Percentiles rank a stretch among this genome's conserved stretches.
Conservation (phyloP, 176 grass and related monocot genomes). For the Eremochloa ophiuroides region DNA sequence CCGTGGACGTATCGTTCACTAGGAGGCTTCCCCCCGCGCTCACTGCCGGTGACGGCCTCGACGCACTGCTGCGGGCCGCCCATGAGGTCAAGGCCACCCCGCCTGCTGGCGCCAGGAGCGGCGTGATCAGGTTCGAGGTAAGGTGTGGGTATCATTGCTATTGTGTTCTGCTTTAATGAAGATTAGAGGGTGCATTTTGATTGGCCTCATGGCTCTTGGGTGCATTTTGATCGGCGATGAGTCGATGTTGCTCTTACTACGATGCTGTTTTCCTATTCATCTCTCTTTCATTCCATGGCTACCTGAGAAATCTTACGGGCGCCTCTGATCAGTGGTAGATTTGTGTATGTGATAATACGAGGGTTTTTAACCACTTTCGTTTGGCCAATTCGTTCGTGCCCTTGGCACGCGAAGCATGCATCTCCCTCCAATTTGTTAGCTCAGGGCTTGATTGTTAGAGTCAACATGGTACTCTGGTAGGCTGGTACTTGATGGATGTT, state of each 20-base stretch:
- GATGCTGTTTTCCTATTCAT: background rate
- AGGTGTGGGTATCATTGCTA: background rate
- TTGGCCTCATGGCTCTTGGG: no score
- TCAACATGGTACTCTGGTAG: background rate
- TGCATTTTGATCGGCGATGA: background rate
- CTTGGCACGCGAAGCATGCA: background rate
- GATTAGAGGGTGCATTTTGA: constrained; percentile 5
- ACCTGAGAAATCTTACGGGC: background rate
- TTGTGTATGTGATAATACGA: background rate
- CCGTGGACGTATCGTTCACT: constrained; percentile 37
- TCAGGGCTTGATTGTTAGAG: background rate
- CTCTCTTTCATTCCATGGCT: background rate
- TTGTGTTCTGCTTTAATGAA: background rate
- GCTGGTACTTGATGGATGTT: background rate
- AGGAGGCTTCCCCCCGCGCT: constrained; percentile 39
- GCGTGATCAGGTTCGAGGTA: constrained; percentile 53
- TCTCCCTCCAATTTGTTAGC: background rate
- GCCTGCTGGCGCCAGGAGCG: constrained; percentile 32
- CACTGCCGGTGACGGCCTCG: constrained; percentile 38
- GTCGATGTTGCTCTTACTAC: background rate
- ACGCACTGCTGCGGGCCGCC: constrained; percentile 28
- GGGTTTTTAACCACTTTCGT: background rate
- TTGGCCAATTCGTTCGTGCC: background rate
- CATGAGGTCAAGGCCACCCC: constrained; percentile 37
- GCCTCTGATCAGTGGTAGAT: background rate